phyloP scores from a whole-genome alignment of 495 filamentous ascomycete genomes.

The Lasiosphaeria hispida region DNA sequence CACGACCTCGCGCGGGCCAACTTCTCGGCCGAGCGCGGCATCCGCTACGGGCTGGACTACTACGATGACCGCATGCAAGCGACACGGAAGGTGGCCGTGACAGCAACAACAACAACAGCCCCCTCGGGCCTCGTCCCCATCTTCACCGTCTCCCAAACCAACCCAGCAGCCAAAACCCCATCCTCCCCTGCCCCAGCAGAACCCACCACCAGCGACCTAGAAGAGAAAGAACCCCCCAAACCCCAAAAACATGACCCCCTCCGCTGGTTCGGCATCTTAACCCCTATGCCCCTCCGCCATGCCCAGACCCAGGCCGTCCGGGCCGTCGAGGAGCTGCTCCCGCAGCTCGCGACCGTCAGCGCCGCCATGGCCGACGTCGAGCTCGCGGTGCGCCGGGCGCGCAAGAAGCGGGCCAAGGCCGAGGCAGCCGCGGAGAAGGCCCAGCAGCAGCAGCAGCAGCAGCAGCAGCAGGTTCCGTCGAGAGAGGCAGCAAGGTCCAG shows the following conservation, averaged over 20 bases:
- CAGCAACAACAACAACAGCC: too few relatives aligned
- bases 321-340: constrained; percentile 46
- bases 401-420: constrained; percentile 49
- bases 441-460: constrained; percentile 10
- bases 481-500: background rate
- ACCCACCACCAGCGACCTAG: background rate
- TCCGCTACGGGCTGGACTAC: constrained; percentile 61
- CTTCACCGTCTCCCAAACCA: too few relatives aligned
- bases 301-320: constrained; percentile 52
- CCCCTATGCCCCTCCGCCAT: constrained; percentile 56
- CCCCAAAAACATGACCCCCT: constrained; percentile 50
- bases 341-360: constrained; percentile 41
- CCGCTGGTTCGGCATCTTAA: constrained; percentile 67
- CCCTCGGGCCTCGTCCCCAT: background rate
- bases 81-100: constrained; percentile 34
- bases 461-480: background rate
- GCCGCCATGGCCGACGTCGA: constrained; percentile 50
- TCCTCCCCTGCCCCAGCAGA: background rate
- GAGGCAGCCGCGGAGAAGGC: constrained; percentile 28
- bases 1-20: constrained; percentile 67
- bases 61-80: constrained; percentile 76
- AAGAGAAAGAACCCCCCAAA: constrained; percentile 6
- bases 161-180: background rate
- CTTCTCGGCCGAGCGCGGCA: constrained; percentile 61
- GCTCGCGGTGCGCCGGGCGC: constrained; percentile 48